Evolutionary conservation across 192 early-diverging fungal species (phyloP).

Genomic region (Chytriomyces sp.): DNA sequence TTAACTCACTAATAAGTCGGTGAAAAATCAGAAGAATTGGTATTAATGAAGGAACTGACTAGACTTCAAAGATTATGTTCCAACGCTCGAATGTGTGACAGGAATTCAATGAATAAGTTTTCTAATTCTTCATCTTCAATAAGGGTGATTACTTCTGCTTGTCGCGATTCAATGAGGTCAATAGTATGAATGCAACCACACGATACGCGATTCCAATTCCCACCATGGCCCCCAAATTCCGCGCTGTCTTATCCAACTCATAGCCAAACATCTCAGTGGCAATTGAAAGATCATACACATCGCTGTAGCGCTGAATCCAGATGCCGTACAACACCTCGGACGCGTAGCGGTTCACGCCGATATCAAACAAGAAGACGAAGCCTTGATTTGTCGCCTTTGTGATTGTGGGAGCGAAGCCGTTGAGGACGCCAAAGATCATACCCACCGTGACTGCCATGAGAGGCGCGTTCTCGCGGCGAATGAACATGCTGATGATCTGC

Average conservation of each 20-base stretch:
- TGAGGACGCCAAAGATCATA: constrained; percentile 27
- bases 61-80: too few relatives aligned
- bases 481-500: constrained; percentile 31
- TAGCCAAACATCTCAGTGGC: constrained; percentile 32
- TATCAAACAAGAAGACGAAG: constrained; percentile 20
- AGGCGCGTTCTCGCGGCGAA: constrained; percentile 37
- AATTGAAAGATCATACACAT: constrained; percentile 12
- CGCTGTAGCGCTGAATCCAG: constrained; percentile 7
- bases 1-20: too few relatives aligned
- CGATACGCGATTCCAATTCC: constrained; percentile 25
- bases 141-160: constrained; percentile 37
- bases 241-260: constrained; percentile 16
- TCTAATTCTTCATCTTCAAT: too few relatives aligned
- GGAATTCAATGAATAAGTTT: too few relatives aligned
- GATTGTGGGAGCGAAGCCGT: constrained; percentile 34
- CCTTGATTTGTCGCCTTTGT: constrained; percentile 26
- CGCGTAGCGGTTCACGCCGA: constrained; percentile 30
- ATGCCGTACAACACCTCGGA: constrained; percentile 10
- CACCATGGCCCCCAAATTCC: constrained; percentile 27
- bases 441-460: constrained; percentile 32
- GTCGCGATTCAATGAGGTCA: constrained; percentile 33
- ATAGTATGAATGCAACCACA: constrained; percentile 30
- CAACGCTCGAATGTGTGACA: too few relatives aligned
- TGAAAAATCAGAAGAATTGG: too few relatives aligned
- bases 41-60: too few relatives aligned